A percentile compares a stretch with the other conserved stretches of the same genome.
Evolutionary conservation across 2,329 filamentous ascomycete species (phyloP).

Genomic region (Ceratocystis albifundus): DNA sequence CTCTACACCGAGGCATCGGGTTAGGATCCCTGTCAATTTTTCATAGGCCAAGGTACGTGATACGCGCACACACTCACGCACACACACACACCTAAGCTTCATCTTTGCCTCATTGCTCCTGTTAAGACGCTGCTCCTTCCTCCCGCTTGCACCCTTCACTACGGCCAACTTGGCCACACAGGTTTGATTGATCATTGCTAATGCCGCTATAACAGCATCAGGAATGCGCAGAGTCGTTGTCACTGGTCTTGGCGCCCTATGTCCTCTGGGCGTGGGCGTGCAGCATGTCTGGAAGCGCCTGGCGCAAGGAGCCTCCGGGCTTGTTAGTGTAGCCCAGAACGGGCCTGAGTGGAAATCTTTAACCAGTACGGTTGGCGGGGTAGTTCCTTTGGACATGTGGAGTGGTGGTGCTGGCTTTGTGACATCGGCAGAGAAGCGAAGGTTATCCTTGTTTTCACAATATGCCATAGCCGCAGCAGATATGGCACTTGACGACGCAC

Average conservation of each 20-base stretch:
- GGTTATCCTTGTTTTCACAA: conserved; percentile 85
- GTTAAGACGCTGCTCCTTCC: not conserved
- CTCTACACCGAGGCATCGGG: not conserved
- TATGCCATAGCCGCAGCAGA: conserved; percentile 78
- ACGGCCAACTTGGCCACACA: not conserved
- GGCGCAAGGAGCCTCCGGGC: conserved; percentile 65
- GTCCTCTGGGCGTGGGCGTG: conserved; percentile 70
- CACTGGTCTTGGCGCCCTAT: conserved; percentile 70
- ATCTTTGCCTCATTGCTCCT: not conserved
- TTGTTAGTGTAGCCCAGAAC: conserved; percentile 57
- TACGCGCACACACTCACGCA: not conserved
- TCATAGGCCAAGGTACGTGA: not conserved
- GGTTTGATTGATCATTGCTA: not conserved
- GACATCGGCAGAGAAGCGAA: conserved; percentile 46
- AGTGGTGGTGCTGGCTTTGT: conserved; percentile 42
- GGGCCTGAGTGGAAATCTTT: conserved; percentile 56
- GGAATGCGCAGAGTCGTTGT: conserved; percentile 56
- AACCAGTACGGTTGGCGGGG: conserved; percentile 72
- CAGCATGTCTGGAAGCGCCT: conserved; percentile 70
- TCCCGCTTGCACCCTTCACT: not conserved
- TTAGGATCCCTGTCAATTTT: not conserved
- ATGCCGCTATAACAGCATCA: conserved; percentile 6
- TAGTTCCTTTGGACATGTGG: conserved; percentile 55
- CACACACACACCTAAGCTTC: not conserved
- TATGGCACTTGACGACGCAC: conserved; percentile 75